These are phyloP conservation scores for Leptomonas seymouri DNA, from an alignment of 208 protist species.

Conservation along the genomic window DNA sequence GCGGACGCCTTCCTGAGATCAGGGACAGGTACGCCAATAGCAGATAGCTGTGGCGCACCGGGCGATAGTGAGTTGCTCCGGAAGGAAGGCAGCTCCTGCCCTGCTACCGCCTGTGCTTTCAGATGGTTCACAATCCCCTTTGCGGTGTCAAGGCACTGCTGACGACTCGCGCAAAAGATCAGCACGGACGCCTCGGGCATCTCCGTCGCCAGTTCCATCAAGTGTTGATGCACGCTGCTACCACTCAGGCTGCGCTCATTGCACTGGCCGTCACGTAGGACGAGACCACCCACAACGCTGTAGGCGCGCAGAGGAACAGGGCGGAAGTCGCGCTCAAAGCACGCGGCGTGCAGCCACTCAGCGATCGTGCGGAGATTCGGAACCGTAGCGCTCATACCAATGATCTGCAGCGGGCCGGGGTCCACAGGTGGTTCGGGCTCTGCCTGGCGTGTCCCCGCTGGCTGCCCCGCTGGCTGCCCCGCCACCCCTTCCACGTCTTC, in stretches of 20 bases:
- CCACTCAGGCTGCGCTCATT: constrained; percentile 51
- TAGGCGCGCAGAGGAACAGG: constrained; percentile 83
- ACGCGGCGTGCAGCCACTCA: constrained; percentile 76
- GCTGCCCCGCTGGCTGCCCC: neutral
- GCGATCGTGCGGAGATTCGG: constrained; percentile 85
- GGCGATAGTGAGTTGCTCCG: neutral
- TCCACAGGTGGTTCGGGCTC: neutral
- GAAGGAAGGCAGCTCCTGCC: constrained; percentile 16
- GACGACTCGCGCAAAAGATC: constrained; percentile 85
- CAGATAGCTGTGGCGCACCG: neutral
- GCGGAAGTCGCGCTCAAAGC: constrained; percentile 74
- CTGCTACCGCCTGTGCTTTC: constrained; percentile 22
- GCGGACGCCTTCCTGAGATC: neutral
- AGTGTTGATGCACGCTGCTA: constrained; percentile 37
- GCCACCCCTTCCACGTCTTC: neutral
- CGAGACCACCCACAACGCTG: constrained; percentile 62
- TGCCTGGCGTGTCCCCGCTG: neutral
- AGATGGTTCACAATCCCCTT: constrained; percentile 50
- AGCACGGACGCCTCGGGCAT: constrained; percentile 64
- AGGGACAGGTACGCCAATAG: constrained; percentile 8
- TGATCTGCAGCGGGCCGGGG: constrained; percentile 68
- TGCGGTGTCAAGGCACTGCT: constrained; percentile 81
- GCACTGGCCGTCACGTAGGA: constrained; percentile 46
- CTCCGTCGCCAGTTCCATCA: constrained; percentile 74
- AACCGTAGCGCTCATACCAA: constrained; percentile 95